These are phyloP conservation scores for Debaryomycetaceae sp. DNA, from an alignment of 1,139 yeast genomes.

Conservation along the genomic window DNA sequence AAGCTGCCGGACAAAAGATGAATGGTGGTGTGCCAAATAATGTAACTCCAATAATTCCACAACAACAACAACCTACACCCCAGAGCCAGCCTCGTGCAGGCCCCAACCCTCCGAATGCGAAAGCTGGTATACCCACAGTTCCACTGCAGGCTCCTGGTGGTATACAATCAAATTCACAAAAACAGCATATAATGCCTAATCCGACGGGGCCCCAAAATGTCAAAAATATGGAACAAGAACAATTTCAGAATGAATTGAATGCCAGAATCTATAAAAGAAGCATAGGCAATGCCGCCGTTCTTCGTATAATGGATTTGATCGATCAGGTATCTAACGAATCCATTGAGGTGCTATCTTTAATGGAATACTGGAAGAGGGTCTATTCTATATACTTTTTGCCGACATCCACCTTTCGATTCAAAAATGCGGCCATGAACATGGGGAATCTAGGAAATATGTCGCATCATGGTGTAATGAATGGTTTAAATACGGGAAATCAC, in stretches of 20 bases:
- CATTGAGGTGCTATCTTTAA: constrained; percentile 21
- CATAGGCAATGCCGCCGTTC: constrained; percentile 44
- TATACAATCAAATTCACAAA: constrained; percentile 5
- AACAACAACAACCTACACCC: constrained; percentile 19
- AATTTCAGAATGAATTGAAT: constrained; percentile 31
- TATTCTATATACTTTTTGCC: constrained; percentile 35
- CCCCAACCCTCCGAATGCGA: constrained; percentile 5
- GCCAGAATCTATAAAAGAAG: constrained; percentile 37
- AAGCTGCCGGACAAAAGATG: constrained; percentile 4
- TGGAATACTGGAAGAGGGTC: constrained; percentile 41
- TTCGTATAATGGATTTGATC: constrained; percentile 36
- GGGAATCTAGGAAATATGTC: neutral
- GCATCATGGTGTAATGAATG: neutral
- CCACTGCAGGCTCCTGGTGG: constrained; percentile 5
- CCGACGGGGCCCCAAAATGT: neutral
- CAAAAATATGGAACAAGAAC: constrained; percentile 14
- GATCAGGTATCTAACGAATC: constrained; percentile 37
- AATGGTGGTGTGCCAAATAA: constrained; percentile 6
- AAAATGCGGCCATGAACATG: constrained; percentile 14
- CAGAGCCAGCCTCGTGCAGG: constrained; percentile 17
- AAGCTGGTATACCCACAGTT: constrained; percentile 2
- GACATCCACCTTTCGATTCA: constrained; percentile 26
- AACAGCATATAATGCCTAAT: constrained; percentile 4
- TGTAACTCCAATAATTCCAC: constrained; percentile 13
- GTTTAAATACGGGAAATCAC: neutral